These are phyloP conservation scores for Silene coronaria DNA, from an alignment of 179 eudicot genomes.

Conservation along the genomic window DNA sequence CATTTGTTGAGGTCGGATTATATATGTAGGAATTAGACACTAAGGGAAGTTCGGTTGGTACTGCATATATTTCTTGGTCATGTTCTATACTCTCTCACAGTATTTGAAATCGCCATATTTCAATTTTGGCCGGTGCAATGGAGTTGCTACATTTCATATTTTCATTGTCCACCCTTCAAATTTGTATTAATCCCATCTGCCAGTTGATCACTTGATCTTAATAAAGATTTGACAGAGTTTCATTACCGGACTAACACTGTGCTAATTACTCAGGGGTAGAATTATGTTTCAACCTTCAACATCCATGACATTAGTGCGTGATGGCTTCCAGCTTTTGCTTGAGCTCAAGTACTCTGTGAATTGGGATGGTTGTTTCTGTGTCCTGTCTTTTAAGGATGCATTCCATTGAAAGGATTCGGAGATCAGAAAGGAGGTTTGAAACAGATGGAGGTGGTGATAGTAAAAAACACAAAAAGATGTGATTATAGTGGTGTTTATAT, in stretches of 20 bases:
- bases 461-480: neutral
- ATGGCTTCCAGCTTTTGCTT: neutral
- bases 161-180: neutral
- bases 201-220: too few species aligned
- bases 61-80: neutral
- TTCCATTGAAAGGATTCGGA: neutral
- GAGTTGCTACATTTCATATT: neutral
- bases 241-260: neutral
- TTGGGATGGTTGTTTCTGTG: conserved; percentile 2
- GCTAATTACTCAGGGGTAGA: neutral
- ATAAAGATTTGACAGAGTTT: too few species aligned
- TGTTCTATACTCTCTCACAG: neutral
- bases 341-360: neutral
- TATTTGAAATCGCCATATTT: neutral
- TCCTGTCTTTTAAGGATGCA: neutral
- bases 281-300: neutral
- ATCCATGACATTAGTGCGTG: neutral
- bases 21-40: too few species aligned
- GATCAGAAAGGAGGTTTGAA: neutral
- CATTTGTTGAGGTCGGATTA: neutral
- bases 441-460: neutral
- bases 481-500: neutral
- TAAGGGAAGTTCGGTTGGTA: too few species aligned
- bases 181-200: neutral
- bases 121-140: neutral